Evolutionary conservation across 441 rosid species (phyloP), one percentile per base, ranked within the genome.

Genomic region (Arabidopsis lyrata): DNA sequence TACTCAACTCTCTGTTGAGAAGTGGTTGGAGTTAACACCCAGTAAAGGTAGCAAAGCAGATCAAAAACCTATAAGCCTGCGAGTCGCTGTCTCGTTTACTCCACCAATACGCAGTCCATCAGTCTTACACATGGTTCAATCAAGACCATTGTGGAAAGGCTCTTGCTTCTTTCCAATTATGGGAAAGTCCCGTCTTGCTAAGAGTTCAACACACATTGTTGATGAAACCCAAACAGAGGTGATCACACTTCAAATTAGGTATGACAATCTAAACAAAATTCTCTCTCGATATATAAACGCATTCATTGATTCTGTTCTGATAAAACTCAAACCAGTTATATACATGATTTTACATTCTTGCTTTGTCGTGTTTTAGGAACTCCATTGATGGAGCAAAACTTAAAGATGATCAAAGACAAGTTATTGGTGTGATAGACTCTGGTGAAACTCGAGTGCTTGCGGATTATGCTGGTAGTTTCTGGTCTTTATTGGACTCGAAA

Each of bases 181-280:
- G 7, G 80, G 84, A 75, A 89, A 56, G 77, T 66, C 78, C 15
- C 83, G 66, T 63, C 80, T 38, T 72, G 76, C 65, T 45, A 87
- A 86, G 53, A 74, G 74, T 64, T 78, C 75, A 76, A 82, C 89
- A 45, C 72, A 22, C 48, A 64, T 94, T 18, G 58, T 81, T 81
- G 90, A 86, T 81, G 88, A 78, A 80, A 78, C 73, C 72, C 72
- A 78, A 69, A 63, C 81, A 62, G 92, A 90, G 81, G 80, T 87
- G 72, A 76, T 90, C 62, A 82, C 81, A 35, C 88, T 94, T 53
- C 87, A 85, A 74, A 86, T 91, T 88, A 90, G 98, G 98, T 93
- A 90, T 34, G 61, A 0, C 63, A 15, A 15, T 47, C 12, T 59
- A 58, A 27, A 41, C 67, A 53, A 66, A 36, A 29, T 55, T 76